A percentile compares a stretch with the other conserved stretches of the same genome.
phyloP scores from a whole-genome alignment of 73 alveolate species.

The Uronychia binucleata region DNA sequence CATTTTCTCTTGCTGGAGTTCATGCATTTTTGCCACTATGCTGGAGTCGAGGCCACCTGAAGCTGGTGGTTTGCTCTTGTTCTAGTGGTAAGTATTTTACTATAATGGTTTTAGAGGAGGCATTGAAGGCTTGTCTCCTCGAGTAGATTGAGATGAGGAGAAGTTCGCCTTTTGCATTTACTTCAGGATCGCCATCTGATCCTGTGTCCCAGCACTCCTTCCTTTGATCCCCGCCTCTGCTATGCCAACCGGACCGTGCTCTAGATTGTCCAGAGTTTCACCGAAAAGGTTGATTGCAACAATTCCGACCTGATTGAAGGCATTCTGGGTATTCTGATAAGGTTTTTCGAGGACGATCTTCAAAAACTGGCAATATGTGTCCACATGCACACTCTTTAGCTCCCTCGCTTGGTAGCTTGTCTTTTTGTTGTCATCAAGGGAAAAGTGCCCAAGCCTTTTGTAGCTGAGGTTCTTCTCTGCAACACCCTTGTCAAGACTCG shows the following conservation, averaged over 20 bases:
- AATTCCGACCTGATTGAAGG: constrained; percentile 76
- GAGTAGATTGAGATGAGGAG: not conserved
- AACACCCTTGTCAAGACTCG: constrained; percentile 39
- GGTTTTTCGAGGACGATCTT: constrained; percentile 70
- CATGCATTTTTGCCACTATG: constrained; percentile 74
- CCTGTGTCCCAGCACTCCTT: constrained; percentile 9
- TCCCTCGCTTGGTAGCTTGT: constrained; percentile 31
- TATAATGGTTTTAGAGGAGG: constrained; percentile 3
- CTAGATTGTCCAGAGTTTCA: constrained; percentile 62
- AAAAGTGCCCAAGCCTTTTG: constrained; percentile 7
- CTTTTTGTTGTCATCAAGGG: not conserved
- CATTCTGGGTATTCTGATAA: constrained; percentile 61
- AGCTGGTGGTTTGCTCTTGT: constrained; percentile 66
- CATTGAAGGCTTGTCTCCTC: not conserved
- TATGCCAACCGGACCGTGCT: constrained; percentile 32
- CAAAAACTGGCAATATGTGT: constrained; percentile 52
- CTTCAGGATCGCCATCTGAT: too few species aligned
- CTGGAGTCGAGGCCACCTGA: too few species aligned
- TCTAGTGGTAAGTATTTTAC: too few species aligned
- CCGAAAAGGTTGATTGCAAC: constrained; percentile 64
- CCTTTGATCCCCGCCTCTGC: constrained; percentile 57
- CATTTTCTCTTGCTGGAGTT: constrained; percentile 69
- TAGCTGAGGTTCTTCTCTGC: not conserved
- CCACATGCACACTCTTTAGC: constrained; percentile 7
- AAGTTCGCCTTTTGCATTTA: too few species aligned